Base-by-base conservation (phyloP, 1,284 basidiomycete species). In the Cryptococcus maquisensis region DNA sequence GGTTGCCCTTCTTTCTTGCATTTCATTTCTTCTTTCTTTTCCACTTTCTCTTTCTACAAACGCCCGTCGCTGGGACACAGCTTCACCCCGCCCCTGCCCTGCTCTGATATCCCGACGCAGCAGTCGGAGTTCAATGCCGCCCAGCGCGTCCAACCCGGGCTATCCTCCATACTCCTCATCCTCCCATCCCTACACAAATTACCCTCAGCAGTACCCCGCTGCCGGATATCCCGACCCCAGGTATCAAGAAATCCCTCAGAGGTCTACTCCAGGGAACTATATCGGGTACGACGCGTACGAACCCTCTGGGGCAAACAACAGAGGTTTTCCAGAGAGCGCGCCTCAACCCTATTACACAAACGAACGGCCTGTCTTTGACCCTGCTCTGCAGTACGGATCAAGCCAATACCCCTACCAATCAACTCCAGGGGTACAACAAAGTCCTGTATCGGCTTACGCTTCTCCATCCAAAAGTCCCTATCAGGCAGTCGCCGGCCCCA, bases 111-210 rank as follows among this genome's bases (percentile, higher is more conserved):
- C n/a, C 18, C 40, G 40, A 16, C 40, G 26, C 46, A n/a, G 21
- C 26, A 49, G 37, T 49, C 47, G 48, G 48, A n/a, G 7, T 40
- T 49, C 48, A 35, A 49, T 49, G 48, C 39, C 48, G 16, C 37
- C 37, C 28, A 38, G 48, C 48, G 36, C 48, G 21, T 21, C 35
- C 21, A 26, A 40, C 28, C 23, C 48, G 23, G 37, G 48, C 48
- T 39, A 49, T 35, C 38, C 46, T 35, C 45, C 21, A 6, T 23
- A n/a, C 23, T 18, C 16, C 26, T 4, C 20, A 4, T 39, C 38
- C 37, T 39, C 20, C 38, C 23, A n/a, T 4, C 23, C 47, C 23
- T 18, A 20, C 12, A 7, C 20, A 10, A 20, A 16, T 5, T 40
- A 39, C 38, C 47, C n/a, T 32, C 36, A 49, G 47, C 36, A 32